Percentiles rank a stretch among this genome's conserved stretches.
These are phyloP conservation scores for Colletotrichum eremochloae DNA, from an alignment of 2,329 filamentous ascomycete species.

Conservation along the genomic window DNA sequence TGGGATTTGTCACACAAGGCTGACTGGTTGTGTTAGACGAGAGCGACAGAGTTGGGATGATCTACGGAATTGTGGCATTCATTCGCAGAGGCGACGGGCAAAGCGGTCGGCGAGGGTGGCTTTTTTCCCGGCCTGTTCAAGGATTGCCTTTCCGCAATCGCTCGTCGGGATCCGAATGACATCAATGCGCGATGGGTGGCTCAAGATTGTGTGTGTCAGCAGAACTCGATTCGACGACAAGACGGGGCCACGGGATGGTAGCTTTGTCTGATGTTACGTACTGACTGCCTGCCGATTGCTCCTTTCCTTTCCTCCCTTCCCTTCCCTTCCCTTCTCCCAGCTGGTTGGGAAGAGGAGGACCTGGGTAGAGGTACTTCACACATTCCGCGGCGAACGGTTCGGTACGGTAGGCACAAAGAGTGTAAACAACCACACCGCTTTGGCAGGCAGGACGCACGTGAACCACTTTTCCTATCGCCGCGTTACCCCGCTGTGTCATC, in stretches of 20 bases:
- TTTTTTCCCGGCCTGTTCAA: constrained; percentile 1
- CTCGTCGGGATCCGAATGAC: constrained; percentile 19
- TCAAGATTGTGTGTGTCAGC: constrained; percentile 36
- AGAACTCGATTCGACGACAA: constrained; percentile 38
- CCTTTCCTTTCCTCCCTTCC: no score
- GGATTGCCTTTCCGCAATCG: constrained; percentile 25
- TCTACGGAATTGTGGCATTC: constrained; percentile 7
- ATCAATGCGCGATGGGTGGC: constrained; percentile 35
- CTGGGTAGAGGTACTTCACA: background rate
- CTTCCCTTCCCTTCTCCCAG: no score
- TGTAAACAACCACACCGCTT: constrained; percentile 22
- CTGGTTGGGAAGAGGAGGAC: no score
- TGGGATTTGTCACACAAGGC: constrained; percentile 33
- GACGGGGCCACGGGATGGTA: background rate
- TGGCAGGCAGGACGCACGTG: background rate
- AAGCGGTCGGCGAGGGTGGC: constrained; percentile 23
- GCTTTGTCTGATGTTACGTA: constrained; percentile 30
- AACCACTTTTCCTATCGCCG: background rate
- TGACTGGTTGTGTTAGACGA: constrained; percentile 30
- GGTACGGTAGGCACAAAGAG: no score
- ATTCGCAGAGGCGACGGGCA: constrained; percentile 16
- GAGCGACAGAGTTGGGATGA: constrained; percentile 17
- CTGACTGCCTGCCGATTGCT: constrained; percentile 3
- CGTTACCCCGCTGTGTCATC: constrained; percentile 17
- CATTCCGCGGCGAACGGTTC: constrained; percentile 10